phyloP scores from a whole-genome alignment of 2,329 filamentous ascomycete species.

The Sclerotinia minor region DNA sequence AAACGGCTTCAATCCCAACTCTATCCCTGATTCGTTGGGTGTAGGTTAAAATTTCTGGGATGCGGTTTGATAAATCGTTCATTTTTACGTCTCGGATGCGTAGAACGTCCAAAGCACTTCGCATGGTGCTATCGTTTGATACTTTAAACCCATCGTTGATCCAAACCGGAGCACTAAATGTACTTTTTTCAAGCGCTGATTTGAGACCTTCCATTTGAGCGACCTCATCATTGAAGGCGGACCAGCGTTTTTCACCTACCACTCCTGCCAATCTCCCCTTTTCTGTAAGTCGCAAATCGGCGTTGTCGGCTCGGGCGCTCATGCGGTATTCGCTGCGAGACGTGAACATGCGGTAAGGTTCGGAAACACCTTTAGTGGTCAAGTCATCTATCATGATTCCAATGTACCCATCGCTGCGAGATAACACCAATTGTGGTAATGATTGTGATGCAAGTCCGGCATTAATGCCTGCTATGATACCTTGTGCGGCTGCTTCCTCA shows the following conservation, averaged over 20 bases:
- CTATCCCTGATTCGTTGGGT: slow-evolving; percentile 61
- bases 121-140: slow-evolving; percentile 63
- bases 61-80: slow-evolving; percentile 54
- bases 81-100: slow-evolving; percentile 63
- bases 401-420: slow-evolving; percentile 88
- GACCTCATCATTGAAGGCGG: slow-evolving; percentile 63
- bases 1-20: slow-evolving; percentile 78
- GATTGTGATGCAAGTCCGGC: slow-evolving; percentile 77
- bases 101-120: slow-evolving; percentile 78
- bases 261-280: slow-evolving; percentile 76
- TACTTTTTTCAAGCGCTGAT: slow-evolving; percentile 57
- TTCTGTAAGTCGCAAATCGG: slow-evolving; percentile 79
- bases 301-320: slow-evolving; percentile 89
- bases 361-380: slow-evolving; percentile 92
- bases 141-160: slow-evolving; percentile 67
- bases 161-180: slow-evolving; percentile 66
- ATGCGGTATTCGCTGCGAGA: slow-evolving; percentile 94
- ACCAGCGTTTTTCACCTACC: slow-evolving; percentile 78
- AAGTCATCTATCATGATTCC: slow-evolving; percentile 99
- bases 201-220: slow-evolving; percentile 68
- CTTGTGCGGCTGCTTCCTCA: slow-evolving; percentile 94
- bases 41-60: slow-evolving; percentile 60
- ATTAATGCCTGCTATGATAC: slow-evolving; percentile 89
- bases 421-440: slow-evolving; percentile 65
- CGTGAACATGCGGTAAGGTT: slow-evolving; percentile 99